Evolutionary conservation across 176 grass and related monocot species (phyloP).

Genomic region (maize (Zea mays)): DNA sequence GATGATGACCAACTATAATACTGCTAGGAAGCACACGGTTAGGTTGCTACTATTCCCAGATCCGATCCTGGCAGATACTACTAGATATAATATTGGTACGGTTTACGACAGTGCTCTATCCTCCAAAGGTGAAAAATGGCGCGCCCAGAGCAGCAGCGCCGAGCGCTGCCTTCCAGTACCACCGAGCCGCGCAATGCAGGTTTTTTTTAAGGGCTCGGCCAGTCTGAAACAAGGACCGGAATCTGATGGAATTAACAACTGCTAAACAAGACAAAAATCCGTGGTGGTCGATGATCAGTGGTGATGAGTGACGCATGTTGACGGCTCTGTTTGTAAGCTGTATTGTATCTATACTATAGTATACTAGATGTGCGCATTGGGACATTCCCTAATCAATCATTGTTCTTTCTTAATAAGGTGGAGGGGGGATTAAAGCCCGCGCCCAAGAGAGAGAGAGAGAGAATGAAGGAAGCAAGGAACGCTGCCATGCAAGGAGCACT

Average conservation of each 20-base stretch:
- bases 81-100: background rate
- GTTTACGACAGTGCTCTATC: background rate
- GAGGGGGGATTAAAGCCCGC: background rate
- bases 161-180: background rate
- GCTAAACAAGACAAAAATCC: background rate
- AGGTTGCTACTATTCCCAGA: constrained; percentile 19
- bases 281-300: background rate
- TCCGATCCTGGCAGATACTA: background rate
- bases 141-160: background rate
- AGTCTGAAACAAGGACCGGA: constrained; percentile 27
- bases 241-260: constrained; percentile 38
- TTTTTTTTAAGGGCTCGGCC: background rate
- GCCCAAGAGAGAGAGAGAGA: background rate
- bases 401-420: constrained; percentile 5
- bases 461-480: background rate
- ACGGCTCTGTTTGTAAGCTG: background rate
- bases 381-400: constrained; percentile 42
- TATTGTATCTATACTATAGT: too few relatives aligned
- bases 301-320: constrained; percentile 1
- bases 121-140: background rate
- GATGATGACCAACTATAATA: background rate
- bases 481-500: background rate
- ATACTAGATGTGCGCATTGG: background rate
- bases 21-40: constrained; percentile 24
- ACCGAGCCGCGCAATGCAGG: background rate